phyloP scores from a whole-genome alignment of 345 rosid genomes.

The Cardamine resedifolia region DNA sequence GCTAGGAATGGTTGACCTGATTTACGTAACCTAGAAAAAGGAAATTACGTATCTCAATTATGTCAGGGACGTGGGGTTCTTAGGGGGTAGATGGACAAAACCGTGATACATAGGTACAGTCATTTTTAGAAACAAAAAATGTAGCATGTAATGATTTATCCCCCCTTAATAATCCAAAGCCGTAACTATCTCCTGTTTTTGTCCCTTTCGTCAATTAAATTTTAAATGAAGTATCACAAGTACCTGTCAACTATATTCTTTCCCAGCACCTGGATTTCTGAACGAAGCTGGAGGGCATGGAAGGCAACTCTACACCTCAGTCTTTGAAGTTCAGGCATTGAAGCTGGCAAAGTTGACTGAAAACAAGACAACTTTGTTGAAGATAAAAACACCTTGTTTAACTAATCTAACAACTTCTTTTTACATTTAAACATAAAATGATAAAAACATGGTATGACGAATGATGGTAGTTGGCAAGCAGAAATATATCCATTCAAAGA shows the following conservation, averaged over 20 bases:
- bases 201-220: neutral
- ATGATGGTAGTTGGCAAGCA: constrained; percentile 13
- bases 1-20: constrained; percentile 81
- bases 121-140: neutral
- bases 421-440: neutral
- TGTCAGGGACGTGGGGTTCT: constrained; percentile 6
- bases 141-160: constrained; percentile 3
- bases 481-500: constrained; percentile 15
- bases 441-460: neutral
- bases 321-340: constrained; percentile 86
- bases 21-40: constrained; percentile 61
- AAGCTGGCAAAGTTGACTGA: constrained; percentile 78
- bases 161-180: neutral
- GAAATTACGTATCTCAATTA: constrained; percentile 16
- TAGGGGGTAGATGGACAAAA: neutral
- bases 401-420: neutral
- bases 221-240: neutral
- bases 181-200: neutral
- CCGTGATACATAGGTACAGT: neutral
- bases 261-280: constrained; percentile 77
- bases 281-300: constrained; percentile 91
- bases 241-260: constrained; percentile 88
- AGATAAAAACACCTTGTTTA: neutral
- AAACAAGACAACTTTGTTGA: constrained; percentile 33
- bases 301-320: constrained; percentile 97